These are phyloP conservation scores for Candida pseudoglaebosa DNA, from an alignment of 805 yeast species.

Conservation along the genomic window DNA sequence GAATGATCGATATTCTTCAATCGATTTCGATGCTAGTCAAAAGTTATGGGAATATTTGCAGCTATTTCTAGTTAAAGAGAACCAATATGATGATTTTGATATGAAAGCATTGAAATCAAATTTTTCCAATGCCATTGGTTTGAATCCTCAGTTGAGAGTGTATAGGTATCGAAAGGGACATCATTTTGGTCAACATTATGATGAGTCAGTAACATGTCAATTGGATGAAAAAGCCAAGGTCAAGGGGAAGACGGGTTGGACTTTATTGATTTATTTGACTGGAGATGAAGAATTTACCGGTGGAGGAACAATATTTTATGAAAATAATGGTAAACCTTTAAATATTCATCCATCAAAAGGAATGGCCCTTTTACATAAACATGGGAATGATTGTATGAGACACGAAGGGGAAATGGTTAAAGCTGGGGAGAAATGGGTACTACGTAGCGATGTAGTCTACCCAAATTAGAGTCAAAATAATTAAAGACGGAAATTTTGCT, in stretches of 20 bases:
- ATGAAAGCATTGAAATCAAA: constrained; percentile 16
- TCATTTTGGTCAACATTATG: constrained; percentile 58
- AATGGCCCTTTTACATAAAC: constrained; percentile 58
- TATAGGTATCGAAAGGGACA: constrained; percentile 56
- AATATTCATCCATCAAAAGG: constrained; percentile 50
- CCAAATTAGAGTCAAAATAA: no score
- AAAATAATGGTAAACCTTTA: constrained; percentile 21
- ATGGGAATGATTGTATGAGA: constrained; percentile 59
- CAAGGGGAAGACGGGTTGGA: constrained; percentile 52
- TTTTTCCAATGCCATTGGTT: constrained; percentile 41
- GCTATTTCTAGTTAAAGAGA: constrained; percentile 23
- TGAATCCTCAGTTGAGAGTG: constrained; percentile 53
- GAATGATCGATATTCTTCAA: constrained; percentile 47
- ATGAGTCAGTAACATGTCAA: constrained; percentile 45
- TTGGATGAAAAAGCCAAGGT: constrained; percentile 17
- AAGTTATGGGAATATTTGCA: constrained; percentile 43
- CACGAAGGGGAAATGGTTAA: constrained; percentile 55
- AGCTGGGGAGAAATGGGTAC: constrained; percentile 57
- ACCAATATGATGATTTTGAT: constrained; percentile 26
- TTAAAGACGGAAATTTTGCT: no score
- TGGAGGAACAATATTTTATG: constrained; percentile 57
- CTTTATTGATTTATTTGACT: constrained; percentile 52
- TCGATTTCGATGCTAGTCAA: constrained; percentile 35
- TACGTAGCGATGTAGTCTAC: constrained; percentile 53
- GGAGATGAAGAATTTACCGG: constrained; percentile 55